phyloP scores from a whole-genome alignment of 2,329 filamentous ascomycete species.

The Cryoendolithus antarcticus region DNA sequence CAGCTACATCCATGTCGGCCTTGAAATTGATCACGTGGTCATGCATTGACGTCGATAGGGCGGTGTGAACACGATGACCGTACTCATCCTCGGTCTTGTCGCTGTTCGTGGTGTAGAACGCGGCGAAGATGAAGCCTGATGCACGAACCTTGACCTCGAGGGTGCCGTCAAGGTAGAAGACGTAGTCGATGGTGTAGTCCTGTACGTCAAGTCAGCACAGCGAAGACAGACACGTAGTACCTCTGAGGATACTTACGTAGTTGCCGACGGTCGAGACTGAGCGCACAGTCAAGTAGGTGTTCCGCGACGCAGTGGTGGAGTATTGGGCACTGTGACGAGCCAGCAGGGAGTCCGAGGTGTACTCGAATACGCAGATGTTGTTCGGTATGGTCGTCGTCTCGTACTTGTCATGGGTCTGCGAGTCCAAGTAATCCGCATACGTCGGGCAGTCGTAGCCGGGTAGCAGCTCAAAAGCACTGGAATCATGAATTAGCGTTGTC shows the following conservation, averaged over 20 bases:
- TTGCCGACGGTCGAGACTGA: conserved; percentile 41
- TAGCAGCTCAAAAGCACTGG: conserved; percentile 25
- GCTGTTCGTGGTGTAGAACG: conserved; percentile 34
- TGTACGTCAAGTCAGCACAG: neutral
- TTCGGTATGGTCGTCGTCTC: conserved; percentile 32
- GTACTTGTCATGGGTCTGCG: conserved; percentile 27
- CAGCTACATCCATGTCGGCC: conserved; percentile 28
- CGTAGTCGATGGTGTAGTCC: conserved; percentile 33
- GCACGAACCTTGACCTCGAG: conserved; percentile 41
- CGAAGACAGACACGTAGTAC: conserved; percentile 7
- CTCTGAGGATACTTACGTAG: conserved; percentile 29
- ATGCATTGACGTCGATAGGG: conserved; percentile 24
- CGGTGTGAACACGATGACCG: conserved; percentile 27
- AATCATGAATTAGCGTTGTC: too few species aligned
- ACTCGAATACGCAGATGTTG: conserved; percentile 46
- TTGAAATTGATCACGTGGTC: conserved; percentile 33
- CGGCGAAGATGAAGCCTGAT: conserved; percentile 42
- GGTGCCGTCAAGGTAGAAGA: conserved; percentile 41
- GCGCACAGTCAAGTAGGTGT: conserved; percentile 31
- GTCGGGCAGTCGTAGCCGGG: conserved; percentile 43
- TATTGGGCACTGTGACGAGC: conserved; percentile 34
- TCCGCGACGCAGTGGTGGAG: conserved; percentile 36
- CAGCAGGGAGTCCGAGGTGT: conserved; percentile 37
- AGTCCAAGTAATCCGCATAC: conserved; percentile 40
- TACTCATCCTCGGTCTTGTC: conserved; percentile 25